Base-by-base conservation (phyloP, 257 asterid species). In the Nicotiana obtusifolia region DNA sequence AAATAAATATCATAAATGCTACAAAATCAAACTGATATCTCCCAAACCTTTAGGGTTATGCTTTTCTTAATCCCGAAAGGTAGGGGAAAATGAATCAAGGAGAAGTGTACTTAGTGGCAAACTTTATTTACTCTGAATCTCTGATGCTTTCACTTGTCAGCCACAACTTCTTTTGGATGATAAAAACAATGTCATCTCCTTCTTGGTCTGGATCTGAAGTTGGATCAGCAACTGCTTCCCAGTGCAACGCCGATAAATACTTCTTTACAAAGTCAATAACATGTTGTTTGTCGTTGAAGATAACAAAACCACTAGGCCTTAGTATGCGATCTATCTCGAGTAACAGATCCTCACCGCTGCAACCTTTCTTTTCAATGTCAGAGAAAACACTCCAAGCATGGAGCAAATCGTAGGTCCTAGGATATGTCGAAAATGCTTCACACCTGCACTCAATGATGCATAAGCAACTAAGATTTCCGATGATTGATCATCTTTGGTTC, bases 341-440 rank as follows among this genome's bases (percentile, higher is more conserved):
- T 69, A 95, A 88, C 76, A 95, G 90, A 83, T 95, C 99, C 89
- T 95, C 99, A 14, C 97, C 97, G 37, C 98, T 92, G 86, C 99
- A 95, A 14, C 98, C 98, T 85, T 92, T 93, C 92, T 85, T 95
- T 84, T 93, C 98, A n/a, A 95, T 88, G 90, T 92, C 95, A 0
- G 99, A 93, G 61, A 95, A 88, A 4, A 95, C 84, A 3, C 87
- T 89, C 99, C 97, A 95, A 2, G 97, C 98, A 22, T 95, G 99
- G 87, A 95, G 95, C 84, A 95, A 69, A 79, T 95, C 99, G 9
- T 95, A 95, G 5, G 99, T 93, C 85, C 99, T 84, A 0, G 99
- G 99, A 87, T 95, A 95, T n/a, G 95, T 95, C 3, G 99, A 95
- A 90, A 80, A 95, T 80, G 99, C 93, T 87, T 93, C 99, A 53